phyloP scores from a whole-genome alignment of 228 moss, liverwort and hornwort species.

The Sphagnum fallax region DNA sequence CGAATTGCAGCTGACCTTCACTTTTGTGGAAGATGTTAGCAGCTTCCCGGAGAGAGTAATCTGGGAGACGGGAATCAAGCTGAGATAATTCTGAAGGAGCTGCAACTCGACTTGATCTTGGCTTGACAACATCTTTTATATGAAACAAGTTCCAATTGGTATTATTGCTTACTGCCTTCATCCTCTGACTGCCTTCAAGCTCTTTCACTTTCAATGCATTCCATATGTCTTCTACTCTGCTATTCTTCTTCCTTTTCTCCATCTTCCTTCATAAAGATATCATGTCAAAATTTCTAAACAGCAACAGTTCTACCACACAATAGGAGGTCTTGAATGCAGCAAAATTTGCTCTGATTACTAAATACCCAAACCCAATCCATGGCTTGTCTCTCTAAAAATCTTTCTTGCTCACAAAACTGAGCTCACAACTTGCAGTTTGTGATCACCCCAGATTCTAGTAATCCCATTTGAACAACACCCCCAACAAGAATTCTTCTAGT shows the following conservation, averaged over 20 bases:
- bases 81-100: background rate
- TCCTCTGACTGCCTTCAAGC: constrained; percentile 16
- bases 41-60: constrained; percentile 50
- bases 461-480: too few species aligned
- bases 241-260: constrained; percentile 7
- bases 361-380: too few species aligned
- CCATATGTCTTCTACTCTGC: constrained; percentile 39
- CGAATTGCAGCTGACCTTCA: constrained; percentile 47
- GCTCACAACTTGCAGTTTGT: too few species aligned
- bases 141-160: constrained; percentile 60
- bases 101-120: constrained; percentile 30
- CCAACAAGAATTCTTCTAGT: too few species aligned
- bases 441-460: too few species aligned
- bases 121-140: constrained; percentile 47
- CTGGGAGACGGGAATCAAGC: constrained; percentile 33
- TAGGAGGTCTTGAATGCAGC: too few species aligned
- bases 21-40: constrained; percentile 47
- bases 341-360: too few species aligned
- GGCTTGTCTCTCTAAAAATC: too few species aligned
- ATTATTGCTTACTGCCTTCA: constrained; percentile 19
- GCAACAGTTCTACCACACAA: too few species aligned
- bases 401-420: too few species aligned
- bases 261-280: too few species aligned
- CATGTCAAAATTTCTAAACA: too few species aligned
- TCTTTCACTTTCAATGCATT: constrained; percentile 44